Evolutionary conservation across 2,329 filamentous ascomycete species (phyloP), one percentile per base, ranked within the genome.

Genomic region (Chaetomium sp.): DNA sequence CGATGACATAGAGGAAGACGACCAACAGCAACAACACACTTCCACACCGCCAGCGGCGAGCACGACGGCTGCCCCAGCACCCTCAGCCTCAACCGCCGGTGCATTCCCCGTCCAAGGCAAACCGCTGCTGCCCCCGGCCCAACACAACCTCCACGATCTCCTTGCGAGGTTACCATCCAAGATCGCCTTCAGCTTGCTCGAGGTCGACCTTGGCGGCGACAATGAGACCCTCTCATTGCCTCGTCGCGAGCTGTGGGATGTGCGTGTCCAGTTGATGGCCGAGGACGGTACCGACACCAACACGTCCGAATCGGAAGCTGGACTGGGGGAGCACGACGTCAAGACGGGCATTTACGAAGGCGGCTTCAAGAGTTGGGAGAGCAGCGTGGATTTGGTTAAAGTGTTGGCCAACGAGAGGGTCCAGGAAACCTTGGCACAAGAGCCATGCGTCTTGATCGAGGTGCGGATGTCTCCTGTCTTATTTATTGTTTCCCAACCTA

Each of bases 321-420:
- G 79, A 1, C 74, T 89, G 38, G 85, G 82, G 41, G 77, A 79
- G 59, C 84, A 88, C 60, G 89, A 94, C 70, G 85, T 94, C 61
- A 87, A 84, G 69, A 88, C 87, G 54, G 88, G 88, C 51, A 81
- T 92, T 57, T 94, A 94, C 71, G 89, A 94, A 72, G 89, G 89
- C 55, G 89, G 89, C 32, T 91, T 92, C 74, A 94, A 94, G 74
- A 91, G 87, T 65, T 94, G 89, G 89, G 89, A 94, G 73, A 91
- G 88, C 71, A 89, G 86, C 57, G 77, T 91, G 52, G 89, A 94
- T 68, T 76, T 94, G 14, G 87, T 89, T 50, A 88, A 84, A 66
- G 82, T 87, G n/a, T 69, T 86, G 35, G 76, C 76, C 0, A 65
- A 68, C 2, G 74, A 75, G 33, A 69, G 72, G 33, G 53, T 65